phyloP scores from a whole-genome alignment of 495 filamentous ascomycete genomes.

The Hypoxylon fragiforme region DNA sequence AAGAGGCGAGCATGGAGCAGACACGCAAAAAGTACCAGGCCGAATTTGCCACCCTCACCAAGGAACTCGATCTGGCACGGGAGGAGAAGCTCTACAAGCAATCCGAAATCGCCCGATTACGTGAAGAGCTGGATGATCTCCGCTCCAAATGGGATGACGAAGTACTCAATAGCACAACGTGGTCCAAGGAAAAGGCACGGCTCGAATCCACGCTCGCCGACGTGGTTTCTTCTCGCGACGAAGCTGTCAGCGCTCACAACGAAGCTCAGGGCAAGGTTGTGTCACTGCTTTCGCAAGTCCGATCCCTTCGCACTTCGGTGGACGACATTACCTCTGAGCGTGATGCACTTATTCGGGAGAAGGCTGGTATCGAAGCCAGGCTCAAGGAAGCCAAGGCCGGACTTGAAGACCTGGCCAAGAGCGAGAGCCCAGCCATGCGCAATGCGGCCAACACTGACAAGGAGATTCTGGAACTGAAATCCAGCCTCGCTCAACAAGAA shows the following conservation, averaged over 20 bases:
- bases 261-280: constrained; percentile 94
- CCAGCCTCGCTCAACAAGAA: constrained; percentile 86
- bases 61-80: constrained; percentile 89
- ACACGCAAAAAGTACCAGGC: constrained; percentile 96
- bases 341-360: constrained; percentile 84
- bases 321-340: constrained; percentile 87
- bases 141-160: constrained; percentile 98
- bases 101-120: constrained; percentile 70
- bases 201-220: constrained; percentile 91
- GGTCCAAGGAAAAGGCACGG: constrained; percentile 96
- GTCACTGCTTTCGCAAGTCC: constrained; percentile 86
- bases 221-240: constrained; percentile 84
- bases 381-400: constrained; percentile 84
- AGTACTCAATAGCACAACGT: constrained; percentile 94
- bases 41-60: constrained; percentile 84
- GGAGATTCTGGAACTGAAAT: constrained; percentile 88
- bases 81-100: constrained; percentile 73
- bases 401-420: constrained; percentile 86
- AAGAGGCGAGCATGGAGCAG: constrained; percentile 94
- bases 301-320: constrained; percentile 76
- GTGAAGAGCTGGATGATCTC: constrained; percentile 93
- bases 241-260: constrained; percentile 89
- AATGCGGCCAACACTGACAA: constrained; percentile 89
- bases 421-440: constrained; percentile 86
- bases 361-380: constrained; percentile 84